Evolutionary conservation across 768 basidiomycete species (phyloP), one percentile per base, ranked within the genome.

Genomic region (Auriculariales sp.): DNA sequence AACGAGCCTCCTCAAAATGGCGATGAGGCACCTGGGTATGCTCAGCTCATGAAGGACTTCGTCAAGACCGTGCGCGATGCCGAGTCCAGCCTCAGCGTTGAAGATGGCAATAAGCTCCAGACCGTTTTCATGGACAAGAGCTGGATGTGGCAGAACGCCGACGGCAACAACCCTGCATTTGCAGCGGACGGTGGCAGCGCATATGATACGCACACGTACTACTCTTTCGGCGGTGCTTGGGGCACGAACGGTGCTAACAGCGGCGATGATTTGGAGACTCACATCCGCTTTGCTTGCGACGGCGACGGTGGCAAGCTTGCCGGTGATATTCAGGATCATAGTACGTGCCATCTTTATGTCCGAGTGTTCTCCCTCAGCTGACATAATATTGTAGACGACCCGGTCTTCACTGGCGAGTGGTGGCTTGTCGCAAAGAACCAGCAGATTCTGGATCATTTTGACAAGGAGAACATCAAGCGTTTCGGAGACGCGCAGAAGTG

Each of bases 401-500:
- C 39, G 12, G 22, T 25, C 6, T 44, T 44, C 39, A 19, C 22
- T 15, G 39, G 39, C 39, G 39, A 44, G 27, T 44, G 39, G 39
- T 44, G 39, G 39, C 39, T 44, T 7, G 22, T 44, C 15, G 39
- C 22, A 5, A 44, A 44, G 39, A 25, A 44, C 22, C 22, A 19
- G 22, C 22, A 25, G 7, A 44, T 44, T 19, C 39, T 44, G 9
- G 17, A 19, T 12, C 22, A 44, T 1, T 12, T 22, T 12, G 39
- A 44, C 39, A 44, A 44, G 39, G 39, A 44, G 22, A 44, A 19
- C 39, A 44, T 44, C 39, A 44, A 44, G 39, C 39, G 39, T 25
- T 44, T 44, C 39, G 39, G 39, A 4, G 39, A 44, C 19, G 39
- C 39, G 19, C 39, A 44, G 22, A 44, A 44, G 39, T n/a, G n/a